A percentile compares a stretch with the other conserved stretches of the same genome.
phyloP scores from a whole-genome alignment of 352 stramenopile species.

The Bremia lactucae region DNA sequence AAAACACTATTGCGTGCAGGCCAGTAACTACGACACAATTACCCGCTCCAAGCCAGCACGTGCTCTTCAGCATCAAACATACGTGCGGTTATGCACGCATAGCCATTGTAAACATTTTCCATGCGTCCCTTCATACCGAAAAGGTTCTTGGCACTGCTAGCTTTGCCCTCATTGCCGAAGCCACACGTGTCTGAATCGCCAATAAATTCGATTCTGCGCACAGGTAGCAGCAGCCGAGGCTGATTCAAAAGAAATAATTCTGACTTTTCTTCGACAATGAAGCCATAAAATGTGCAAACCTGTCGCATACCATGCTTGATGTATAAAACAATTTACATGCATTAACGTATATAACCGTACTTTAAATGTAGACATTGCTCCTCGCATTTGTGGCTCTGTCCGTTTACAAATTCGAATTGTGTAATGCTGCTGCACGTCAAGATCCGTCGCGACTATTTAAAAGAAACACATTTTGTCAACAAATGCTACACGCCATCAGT shows the following conservation, averaged over 20 bases:
- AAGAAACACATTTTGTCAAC: conserved; percentile 2
- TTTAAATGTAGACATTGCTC: conserved; percentile 82
- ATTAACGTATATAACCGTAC: conserved; percentile 9
- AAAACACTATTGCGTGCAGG: background rate
- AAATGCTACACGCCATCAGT: background rate
- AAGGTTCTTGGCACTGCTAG: conserved; percentile 55
- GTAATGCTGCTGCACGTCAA: conserved; percentile 44
- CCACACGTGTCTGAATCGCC: conserved; percentile 77
- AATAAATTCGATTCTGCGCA: conserved; percentile 76
- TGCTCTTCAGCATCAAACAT: conserved; percentile 83
- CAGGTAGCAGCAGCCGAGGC: conserved; percentile 18
- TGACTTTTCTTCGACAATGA: conserved; percentile 62
- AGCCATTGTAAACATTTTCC: conserved; percentile 84
- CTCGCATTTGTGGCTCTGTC: conserved; percentile 76
- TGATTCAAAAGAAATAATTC: conserved; percentile 44
- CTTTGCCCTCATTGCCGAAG: conserved; percentile 78
- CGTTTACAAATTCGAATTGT: conserved; percentile 67
- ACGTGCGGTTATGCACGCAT: conserved; percentile 68
- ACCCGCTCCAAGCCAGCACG: conserved; percentile 78
- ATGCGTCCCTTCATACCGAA: conserved; percentile 83
- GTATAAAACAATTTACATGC: background rate
- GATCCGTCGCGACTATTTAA: conserved; percentile 41
- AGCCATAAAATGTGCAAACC: conserved; percentile 85
- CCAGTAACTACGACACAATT: conserved; percentile 4
- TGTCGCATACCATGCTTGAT: conserved; percentile 5